Conservation (phyloP, 139 green algal genomes). For the Eudorina sp. region DNA sequence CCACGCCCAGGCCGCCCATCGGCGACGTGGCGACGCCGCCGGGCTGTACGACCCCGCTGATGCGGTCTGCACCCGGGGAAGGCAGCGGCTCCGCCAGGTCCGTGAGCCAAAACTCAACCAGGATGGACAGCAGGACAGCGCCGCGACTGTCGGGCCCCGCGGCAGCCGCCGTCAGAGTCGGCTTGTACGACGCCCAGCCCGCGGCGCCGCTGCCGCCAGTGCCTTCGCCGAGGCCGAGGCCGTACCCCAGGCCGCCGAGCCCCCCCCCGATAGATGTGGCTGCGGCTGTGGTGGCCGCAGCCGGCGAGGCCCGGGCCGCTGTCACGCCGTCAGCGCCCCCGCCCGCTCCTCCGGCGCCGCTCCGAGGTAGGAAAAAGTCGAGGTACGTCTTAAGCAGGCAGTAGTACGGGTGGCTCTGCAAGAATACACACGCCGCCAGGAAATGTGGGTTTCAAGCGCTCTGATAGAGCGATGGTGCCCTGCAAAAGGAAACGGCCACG, state of each 20-base stretch:
- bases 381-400: conserved; percentile 76
- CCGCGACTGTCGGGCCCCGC: conserved; percentile 39
- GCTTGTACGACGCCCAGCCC: not conserved
- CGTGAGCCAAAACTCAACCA: conserved; percentile 89
- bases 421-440: too few relatives aligned
- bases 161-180: conserved; percentile 28
- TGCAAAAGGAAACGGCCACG: too few relatives aligned
- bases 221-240: not conserved
- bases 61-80: not conserved
- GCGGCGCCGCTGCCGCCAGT: not conserved
- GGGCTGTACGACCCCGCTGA: not conserved
- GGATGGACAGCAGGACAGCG: conserved; percentile 69
- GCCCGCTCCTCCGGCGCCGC: not conserved
- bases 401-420: conserved; percentile 74
- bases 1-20: not conserved
- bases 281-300: not conserved
- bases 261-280: not conserved
- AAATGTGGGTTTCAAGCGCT: too few relatives aligned
- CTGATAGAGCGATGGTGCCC: too few relatives aligned
- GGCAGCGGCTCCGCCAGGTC: conserved; percentile 78
- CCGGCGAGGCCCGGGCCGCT: not conserved
- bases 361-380: conserved; percentile 73
- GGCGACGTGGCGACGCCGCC: not conserved
- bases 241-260: not conserved
- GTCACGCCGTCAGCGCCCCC: not conserved